phyloP scores from a whole-genome alignment of 208 protist genomes.

The Phytomonas francai region DNA sequence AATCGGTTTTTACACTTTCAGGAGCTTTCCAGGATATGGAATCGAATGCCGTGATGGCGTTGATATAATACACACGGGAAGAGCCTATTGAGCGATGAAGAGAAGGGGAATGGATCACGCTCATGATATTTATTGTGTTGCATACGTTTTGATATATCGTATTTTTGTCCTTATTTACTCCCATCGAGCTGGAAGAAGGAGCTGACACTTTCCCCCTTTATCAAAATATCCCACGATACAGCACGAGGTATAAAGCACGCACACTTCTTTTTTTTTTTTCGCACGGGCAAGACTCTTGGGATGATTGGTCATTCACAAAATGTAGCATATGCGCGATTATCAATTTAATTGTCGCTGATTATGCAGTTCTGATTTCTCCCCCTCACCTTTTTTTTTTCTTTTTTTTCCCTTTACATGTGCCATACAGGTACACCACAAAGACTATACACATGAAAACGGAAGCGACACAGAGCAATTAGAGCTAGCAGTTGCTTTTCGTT shows the following conservation, averaged over 20 bases:
- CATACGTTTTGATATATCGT: background rate
- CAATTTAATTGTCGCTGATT: background rate
- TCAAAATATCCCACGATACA: background rate
- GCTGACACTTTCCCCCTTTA: background rate
- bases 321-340: background rate
- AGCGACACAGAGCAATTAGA: background rate
- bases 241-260: background rate
- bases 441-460: constrained; percentile 8
- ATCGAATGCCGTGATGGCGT: background rate
- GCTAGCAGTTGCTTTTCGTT: background rate
- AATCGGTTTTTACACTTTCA: background rate
- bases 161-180: background rate
- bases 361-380: background rate
- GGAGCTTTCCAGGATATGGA: background rate
- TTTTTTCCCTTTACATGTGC: background rate
- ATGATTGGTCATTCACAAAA: background rate
- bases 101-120: background rate
- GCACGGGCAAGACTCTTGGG: background rate
- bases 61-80: background rate
- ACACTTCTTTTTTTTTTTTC: background rate
- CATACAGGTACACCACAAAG: background rate
- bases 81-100: background rate
- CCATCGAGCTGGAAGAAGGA: background rate
- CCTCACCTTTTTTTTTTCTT: background rate
- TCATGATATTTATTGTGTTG: constrained; percentile 8